These are phyloP conservation scores for Colletotrichum sp. DNA, from an alignment of 2,329 filamentous ascomycete genomes.

Conservation along the genomic window DNA sequence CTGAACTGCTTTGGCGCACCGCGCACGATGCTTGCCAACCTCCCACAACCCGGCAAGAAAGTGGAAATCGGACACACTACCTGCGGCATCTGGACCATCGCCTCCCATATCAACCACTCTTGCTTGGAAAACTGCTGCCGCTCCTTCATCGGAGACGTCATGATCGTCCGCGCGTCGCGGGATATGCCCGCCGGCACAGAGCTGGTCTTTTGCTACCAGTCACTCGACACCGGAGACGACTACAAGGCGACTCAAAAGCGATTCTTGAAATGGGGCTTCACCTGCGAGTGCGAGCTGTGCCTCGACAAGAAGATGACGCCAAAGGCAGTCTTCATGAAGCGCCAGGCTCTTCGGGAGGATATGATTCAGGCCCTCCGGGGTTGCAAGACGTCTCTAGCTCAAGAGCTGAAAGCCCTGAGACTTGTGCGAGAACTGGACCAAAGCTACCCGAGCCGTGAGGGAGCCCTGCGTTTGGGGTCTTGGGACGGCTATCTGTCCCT, in stretches of 20 bases:
- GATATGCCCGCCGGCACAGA: conserved; percentile 50
- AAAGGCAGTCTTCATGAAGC: conserved; percentile 3
- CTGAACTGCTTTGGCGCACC: conserved; percentile 48
- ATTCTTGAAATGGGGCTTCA: conserved; percentile 43
- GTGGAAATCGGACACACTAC: conserved; percentile 22
- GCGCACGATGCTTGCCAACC: conserved; percentile 5
- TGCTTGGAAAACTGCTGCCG: conserved; percentile 52
- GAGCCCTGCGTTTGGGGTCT: conserved; percentile 21
- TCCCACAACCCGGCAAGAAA: neutral
- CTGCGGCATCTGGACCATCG: conserved; percentile 51
- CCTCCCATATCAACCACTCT: conserved; percentile 58
- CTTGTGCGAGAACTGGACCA: conserved; percentile 26
- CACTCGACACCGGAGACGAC: conserved; percentile 20
- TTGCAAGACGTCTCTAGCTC: neutral
- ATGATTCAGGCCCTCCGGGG: neutral
- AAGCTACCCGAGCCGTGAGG: conserved; percentile 18
- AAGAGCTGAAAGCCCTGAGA: neutral
- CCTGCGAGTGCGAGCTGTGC: conserved; percentile 46
- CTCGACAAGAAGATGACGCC: conserved; percentile 26
- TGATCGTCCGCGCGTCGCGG: conserved; percentile 50
- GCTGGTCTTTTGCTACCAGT: conserved; percentile 44
- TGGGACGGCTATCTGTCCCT: conserved; percentile 25
- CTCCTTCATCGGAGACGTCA: conserved; percentile 60
- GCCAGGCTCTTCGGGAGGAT: conserved; percentile 7
- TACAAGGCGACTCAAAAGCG: conserved; percentile 34